A percentile compares a stretch with the other conserved stretches of the same genome.
phyloP scores from a whole-genome alignment of 192 early-diverging fungal species.

The Coemansia sp. region DNA sequence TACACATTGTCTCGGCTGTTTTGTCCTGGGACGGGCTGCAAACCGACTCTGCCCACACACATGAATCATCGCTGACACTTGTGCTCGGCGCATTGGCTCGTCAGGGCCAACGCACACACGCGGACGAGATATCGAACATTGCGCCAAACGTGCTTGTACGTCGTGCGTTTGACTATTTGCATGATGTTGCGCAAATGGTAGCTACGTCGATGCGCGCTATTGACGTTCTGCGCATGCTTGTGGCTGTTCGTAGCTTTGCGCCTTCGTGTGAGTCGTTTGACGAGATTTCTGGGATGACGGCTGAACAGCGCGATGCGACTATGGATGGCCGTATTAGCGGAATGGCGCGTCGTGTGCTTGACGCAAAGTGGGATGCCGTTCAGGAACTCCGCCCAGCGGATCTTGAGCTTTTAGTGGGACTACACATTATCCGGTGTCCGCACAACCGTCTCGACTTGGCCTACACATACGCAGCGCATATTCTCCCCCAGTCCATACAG shows the following conservation, averaged over 20 bases:
- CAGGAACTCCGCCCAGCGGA: conserved; percentile 23
- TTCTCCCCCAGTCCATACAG: conserved; percentile 11
- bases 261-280: conserved; percentile 10
- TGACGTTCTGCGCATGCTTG: conserved; percentile 36
- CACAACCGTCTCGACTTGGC: conserved; percentile 33
- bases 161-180: conserved; percentile 45
- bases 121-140: conserved; percentile 20
- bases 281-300: conserved; percentile 15
- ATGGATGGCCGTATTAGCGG: conserved; percentile 46
- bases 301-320: conserved; percentile 20
- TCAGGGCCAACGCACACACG: conserved; percentile 28
- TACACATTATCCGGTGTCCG: conserved; percentile 38
- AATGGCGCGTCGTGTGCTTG: conserved; percentile 28
- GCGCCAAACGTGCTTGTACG: conserved; percentile 17
- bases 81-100: conserved; percentile 34
- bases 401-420: conserved; percentile 29
- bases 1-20: conserved; percentile 29
- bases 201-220: conserved; percentile 17
- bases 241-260: conserved; percentile 19
- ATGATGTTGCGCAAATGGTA: conserved; percentile 12
- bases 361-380: conserved; percentile 14
- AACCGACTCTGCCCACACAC: background rate
- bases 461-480: conserved; percentile 24
- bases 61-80: background rate
- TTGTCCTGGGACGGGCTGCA: conserved; percentile 52